phyloP scores from a whole-genome alignment of 176 grass and related monocot genomes.

The Raddia guianensis region DNA sequence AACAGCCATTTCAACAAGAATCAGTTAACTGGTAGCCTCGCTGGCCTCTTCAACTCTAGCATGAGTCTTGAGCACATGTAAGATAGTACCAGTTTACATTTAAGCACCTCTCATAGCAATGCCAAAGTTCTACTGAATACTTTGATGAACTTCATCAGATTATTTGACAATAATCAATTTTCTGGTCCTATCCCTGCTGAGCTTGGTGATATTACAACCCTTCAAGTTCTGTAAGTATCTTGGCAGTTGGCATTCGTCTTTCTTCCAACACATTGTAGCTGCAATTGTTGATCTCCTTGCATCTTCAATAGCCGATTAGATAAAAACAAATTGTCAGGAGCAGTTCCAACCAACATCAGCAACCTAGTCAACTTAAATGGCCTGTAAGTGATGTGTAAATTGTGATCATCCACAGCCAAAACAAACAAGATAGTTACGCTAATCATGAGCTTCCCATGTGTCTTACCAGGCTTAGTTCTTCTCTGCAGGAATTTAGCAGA shows the following conservation, averaged over 20 bases:
- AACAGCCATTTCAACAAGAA: slow-evolving; percentile 63
- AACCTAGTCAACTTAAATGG: slow-evolving; percentile 42
- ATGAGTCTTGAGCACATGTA: slow-evolving; percentile 59
- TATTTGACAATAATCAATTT: slow-evolving; percentile 59
- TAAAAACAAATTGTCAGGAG: slow-evolving; percentile 41
- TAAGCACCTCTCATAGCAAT: background rate
- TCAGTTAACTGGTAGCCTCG: slow-evolving; percentile 36
- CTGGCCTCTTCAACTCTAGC: slow-evolving; percentile 47
- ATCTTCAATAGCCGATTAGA: slow-evolving; percentile 52
- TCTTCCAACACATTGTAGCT: slow-evolving; percentile 33
- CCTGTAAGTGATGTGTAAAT: slow-evolving; percentile 47
- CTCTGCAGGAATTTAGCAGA: slow-evolving; percentile 69
- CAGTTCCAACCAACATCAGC: slow-evolving; percentile 48
- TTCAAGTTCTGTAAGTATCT: slow-evolving; percentile 48
- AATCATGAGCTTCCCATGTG: background rate
- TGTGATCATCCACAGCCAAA: background rate
- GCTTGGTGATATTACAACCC: slow-evolving; percentile 38
- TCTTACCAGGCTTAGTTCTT: slow-evolving; percentile 24
- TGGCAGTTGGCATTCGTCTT: slow-evolving; percentile 5
- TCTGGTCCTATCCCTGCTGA: slow-evolving; percentile 44
- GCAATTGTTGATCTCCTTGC: slow-evolving; percentile 25
- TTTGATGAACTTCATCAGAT: slow-evolving; percentile 38
- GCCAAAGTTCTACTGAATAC: background rate
- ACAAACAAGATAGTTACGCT: background rate
- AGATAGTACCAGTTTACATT: slow-evolving; percentile 19